Percentiles rank a stretch among this genome's conserved stretches.
These are phyloP conservation scores for Colletotrichum agaves DNA, from an alignment of 2,329 filamentous ascomycete genomes.

Conservation along the genomic window DNA sequence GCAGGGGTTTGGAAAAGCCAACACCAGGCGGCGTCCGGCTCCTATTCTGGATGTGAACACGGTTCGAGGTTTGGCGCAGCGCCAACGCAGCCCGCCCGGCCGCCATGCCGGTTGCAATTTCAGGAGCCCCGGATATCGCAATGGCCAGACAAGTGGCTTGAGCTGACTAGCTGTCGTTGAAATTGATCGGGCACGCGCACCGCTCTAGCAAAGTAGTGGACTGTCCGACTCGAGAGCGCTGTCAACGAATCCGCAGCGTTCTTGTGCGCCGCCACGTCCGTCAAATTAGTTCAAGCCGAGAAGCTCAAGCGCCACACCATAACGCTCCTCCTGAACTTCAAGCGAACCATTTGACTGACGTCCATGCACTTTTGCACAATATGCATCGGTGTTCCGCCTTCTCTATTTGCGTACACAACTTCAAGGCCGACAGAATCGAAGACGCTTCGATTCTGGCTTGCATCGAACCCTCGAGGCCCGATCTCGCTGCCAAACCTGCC, in stretches of 20 bases:
- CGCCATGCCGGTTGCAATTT: constrained; percentile 35
- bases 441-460: constrained; percentile 8
- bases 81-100: constrained; percentile 32
- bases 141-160: constrained; percentile 38
- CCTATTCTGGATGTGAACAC: background rate
- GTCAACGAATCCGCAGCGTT: constrained; percentile 1
- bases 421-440: background rate
- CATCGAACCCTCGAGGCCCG: background rate
- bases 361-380: constrained; percentile 33
- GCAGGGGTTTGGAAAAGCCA: constrained; percentile 26
- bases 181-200: constrained; percentile 33
- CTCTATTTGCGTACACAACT: constrained; percentile 26
- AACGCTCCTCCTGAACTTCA: constrained; percentile 30
- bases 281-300: constrained; percentile 31
- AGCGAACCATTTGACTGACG: constrained; percentile 19
- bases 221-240: background rate
- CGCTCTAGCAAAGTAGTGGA: constrained; percentile 3
- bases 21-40: background rate
- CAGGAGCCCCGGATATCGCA: constrained; percentile 16
- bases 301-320: constrained; percentile 33
- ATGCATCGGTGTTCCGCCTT: constrained; percentile 33
- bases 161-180: constrained; percentile 35
- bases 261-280: constrained; percentile 13
- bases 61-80: constrained; percentile 19
- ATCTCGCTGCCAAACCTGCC: constrained; percentile 17